Base-by-base conservation (phyloP, 1,139 yeast species). In the Geotrichum bryndzae region DNA sequence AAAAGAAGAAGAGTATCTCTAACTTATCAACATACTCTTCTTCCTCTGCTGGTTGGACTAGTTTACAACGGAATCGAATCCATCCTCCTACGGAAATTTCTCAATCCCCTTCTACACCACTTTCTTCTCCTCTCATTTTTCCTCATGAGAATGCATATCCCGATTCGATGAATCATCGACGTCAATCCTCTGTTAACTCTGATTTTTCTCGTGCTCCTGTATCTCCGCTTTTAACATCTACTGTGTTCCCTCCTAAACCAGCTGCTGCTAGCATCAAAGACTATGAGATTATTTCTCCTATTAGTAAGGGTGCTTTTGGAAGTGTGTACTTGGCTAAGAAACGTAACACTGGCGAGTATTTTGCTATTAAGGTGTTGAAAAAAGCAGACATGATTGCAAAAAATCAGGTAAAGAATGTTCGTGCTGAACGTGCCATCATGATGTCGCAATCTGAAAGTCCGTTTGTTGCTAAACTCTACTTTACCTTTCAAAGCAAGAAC, bases 291-390 rank as follows among this genome's bases (percentile, higher is more conserved):
- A 79, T 95, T 62, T 91, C 91, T 71, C 97, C 99, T 0, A 91
- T 95, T 60, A 89, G 97, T 71, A 90, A 90, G 71, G 99, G 99
- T 41, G 99, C 99, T 0, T 95, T 92, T 79, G 99, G 99, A 0
- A 88, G 96, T 51, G 99, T 95, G 0, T 94, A 86, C 72, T 78
- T 95, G 22, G 94, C 97, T 0, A 84, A 87, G 66, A 82, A 95
- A 68, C 87, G 85, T 68, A 74, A 88, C 15, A 94, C 98, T 0
- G 97, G 98, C 1, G 99, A 95, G 66, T 89, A 91, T 72, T 95
- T 89, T 68, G 99, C 99, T 0, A 91, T 95, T 64, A 95, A 95
- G 73, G 95, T 92, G n/a, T 78, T 95, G 66, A 89, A 87, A 68
- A 95, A 95, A 73, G 83, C 96, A 5, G 99, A 94, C 73, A 94